These are phyloP conservation scores for Nymphaea thermarum DNA, from an alignment of 164 flowering plant species.

Conservation along the genomic window DNA sequence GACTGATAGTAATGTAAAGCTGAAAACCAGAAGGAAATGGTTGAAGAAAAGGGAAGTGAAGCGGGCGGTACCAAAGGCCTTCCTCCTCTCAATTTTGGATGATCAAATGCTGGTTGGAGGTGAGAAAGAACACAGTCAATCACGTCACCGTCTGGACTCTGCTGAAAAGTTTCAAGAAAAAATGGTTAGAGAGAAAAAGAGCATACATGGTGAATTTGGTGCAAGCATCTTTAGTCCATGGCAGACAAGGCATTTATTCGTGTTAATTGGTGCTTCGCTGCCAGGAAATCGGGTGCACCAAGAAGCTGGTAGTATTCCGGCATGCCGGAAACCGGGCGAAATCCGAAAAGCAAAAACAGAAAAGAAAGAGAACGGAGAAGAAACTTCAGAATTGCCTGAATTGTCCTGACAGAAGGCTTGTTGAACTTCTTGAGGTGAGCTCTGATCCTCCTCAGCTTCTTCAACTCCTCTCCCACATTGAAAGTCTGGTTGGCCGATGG, in stretches of 20 bases:
- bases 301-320: background rate
- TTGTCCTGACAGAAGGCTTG: slow-evolving; percentile 77
- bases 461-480: slow-evolving; percentile 42
- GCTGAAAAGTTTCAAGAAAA: slow-evolving; percentile 4
- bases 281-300: background rate
- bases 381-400: slow-evolving; percentile 17
- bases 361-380: background rate
- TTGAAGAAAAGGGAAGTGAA: background rate
- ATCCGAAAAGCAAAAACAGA: background rate
- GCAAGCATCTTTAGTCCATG: background rate
- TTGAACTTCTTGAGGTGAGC: slow-evolving; percentile 65
- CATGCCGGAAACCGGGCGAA: background rate
- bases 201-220: background rate
- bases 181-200: background rate
- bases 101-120: slow-evolving; percentile 98
- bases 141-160: slow-evolving; percentile 98
- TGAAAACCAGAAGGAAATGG: no score
- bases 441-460: slow-evolving; percentile 48
- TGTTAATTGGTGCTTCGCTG: background rate
- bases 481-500: slow-evolving; percentile 28
- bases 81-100: slow-evolving; percentile 73
- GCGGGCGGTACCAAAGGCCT: slow-evolving; percentile 57
- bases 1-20: no score
- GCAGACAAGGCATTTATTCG: background rate
- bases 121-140: slow-evolving; percentile 79